Percentiles rank a stretch among this genome's conserved stretches.
Conservation (phyloP, 73 alveolate species). For the Uronychia setigera region DNA sequence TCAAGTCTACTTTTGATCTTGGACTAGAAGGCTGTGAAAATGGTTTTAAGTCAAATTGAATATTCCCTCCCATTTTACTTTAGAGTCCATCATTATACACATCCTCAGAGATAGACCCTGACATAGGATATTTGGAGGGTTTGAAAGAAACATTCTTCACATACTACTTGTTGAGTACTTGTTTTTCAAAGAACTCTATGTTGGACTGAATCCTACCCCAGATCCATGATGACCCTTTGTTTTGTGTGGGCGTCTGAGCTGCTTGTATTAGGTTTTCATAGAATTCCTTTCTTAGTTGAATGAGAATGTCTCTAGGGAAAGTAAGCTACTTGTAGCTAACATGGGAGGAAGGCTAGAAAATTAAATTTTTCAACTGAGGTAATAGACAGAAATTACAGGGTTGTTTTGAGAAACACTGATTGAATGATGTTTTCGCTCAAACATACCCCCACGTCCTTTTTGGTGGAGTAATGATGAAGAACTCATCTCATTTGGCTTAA, state of each 20-base stretch:
- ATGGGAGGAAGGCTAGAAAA: too few relatives aligned
- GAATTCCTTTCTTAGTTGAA: neutral
- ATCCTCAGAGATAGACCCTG: too few relatives aligned
- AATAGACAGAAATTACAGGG: too few relatives aligned
- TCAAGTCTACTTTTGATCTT: neutral
- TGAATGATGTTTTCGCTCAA: too few relatives aligned
- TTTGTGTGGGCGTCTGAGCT: neutral
- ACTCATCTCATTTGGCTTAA: neutral
- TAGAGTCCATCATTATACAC: too few relatives aligned
- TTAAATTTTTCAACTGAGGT: too few relatives aligned
- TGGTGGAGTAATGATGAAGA: neutral
- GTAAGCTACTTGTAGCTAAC: neutral
- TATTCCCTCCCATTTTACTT: too few relatives aligned
- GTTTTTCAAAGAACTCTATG: neutral
- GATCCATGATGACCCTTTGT: neutral
- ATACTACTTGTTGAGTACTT: neutral
- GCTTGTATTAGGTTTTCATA: neutral
- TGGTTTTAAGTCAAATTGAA: neutral
- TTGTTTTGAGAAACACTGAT: too few relatives aligned
- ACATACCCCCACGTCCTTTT: neutral
- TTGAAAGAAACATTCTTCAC: neutral
- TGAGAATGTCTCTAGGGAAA: neutral
- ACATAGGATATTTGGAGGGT: too few relatives aligned
- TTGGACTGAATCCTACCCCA: neutral
- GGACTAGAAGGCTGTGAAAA: neutral